phyloP scores from a whole-genome alignment of 202 grass and related monocot species.

The Elaeis oleifera region DNA sequence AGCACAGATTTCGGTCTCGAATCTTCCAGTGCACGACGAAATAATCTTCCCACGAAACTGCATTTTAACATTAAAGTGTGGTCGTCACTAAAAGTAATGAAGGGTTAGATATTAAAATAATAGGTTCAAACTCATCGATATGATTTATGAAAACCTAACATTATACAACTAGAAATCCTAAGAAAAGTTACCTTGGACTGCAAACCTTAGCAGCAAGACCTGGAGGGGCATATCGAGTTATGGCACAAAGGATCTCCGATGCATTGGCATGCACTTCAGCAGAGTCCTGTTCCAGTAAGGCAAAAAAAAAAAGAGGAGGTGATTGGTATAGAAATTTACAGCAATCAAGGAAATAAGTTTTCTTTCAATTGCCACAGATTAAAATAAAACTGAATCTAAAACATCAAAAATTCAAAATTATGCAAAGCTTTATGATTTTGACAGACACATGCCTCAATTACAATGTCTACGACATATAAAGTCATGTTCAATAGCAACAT shows the following conservation, averaged over 20 bases:
- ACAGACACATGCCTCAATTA: no score
- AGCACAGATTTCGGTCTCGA: conserved; percentile 89
- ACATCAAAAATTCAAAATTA: no score
- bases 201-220: conserved; percentile 83
- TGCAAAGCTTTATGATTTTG: no score
- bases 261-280: conserved; percentile 94
- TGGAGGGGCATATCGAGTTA: conserved; percentile 90
- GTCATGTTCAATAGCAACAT: no score
- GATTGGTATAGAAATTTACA: no score
- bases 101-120: no score
- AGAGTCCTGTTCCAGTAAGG: conserved; percentile 48
- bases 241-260: conserved; percentile 85
- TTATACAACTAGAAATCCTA: conserved; percentile 2
- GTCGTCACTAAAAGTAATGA: no score
- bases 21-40: conserved; percentile 78
- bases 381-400: no score
- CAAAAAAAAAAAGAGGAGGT: background rate
- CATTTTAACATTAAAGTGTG: conserved; percentile 12
- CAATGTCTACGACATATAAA: no score
- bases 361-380: no score
- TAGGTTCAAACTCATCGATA: no score
- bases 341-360: no score
- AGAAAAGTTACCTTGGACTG: conserved; percentile 49
- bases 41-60: conserved; percentile 90
- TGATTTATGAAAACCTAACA: background rate